Evolutionary conservation across 2,329 filamentous ascomycete species (phyloP).

Genomic region (Cucurbitaria berberidis): DNA sequence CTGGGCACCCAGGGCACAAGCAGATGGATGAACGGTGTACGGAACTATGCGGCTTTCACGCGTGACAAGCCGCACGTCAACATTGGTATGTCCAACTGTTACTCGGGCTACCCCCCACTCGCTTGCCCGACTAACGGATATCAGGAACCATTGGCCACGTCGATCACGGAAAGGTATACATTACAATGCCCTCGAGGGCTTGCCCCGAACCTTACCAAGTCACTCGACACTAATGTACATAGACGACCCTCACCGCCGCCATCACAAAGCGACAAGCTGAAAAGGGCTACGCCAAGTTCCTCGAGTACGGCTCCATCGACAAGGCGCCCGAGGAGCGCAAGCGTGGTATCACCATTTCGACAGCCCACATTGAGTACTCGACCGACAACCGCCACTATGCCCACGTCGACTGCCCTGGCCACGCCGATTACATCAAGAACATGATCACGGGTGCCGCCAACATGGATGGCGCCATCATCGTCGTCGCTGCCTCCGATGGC

Average conservation of each 20-base stretch:
- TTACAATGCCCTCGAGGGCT: no score
- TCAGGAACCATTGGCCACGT: conserved; percentile 96
- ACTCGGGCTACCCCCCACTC: not conserved
- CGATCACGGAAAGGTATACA: conserved; percentile 92
- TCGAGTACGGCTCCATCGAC: conserved; percentile 97
- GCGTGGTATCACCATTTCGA: conserved; percentile 99
- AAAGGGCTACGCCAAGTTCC: conserved; percentile 91
- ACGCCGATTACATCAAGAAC: conserved; percentile 99
- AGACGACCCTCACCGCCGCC: conserved; percentile 97
- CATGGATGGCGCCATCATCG: conserved; percentile 99
- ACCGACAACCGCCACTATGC: conserved; percentile 96
- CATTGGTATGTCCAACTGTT: conserved; percentile 69
- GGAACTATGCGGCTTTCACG: conserved; percentile 74
- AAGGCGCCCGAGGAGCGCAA: conserved; percentile 99
- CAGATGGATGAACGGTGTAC: conserved; percentile 68
- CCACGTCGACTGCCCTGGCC: conserved; percentile 99
- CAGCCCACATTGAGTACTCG: conserved; percentile 97
- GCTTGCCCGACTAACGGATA: conserved; percentile 14
- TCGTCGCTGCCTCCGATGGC: conserved; percentile 96
- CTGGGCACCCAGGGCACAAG: conserved; percentile 67
- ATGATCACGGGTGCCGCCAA: conserved; percentile 99
- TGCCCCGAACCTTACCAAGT: conserved; percentile 19
- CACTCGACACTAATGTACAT: conserved; percentile 18
- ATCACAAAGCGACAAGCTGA: conserved; percentile 98
- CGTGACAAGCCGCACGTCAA: conserved; percentile 97